Percentiles rank a stretch among this genome's conserved stretches.
These are phyloP conservation scores for Puccinia hordei DNA, from an alignment of 1,284 basidiomycete species.

Conservation along the genomic window DNA sequence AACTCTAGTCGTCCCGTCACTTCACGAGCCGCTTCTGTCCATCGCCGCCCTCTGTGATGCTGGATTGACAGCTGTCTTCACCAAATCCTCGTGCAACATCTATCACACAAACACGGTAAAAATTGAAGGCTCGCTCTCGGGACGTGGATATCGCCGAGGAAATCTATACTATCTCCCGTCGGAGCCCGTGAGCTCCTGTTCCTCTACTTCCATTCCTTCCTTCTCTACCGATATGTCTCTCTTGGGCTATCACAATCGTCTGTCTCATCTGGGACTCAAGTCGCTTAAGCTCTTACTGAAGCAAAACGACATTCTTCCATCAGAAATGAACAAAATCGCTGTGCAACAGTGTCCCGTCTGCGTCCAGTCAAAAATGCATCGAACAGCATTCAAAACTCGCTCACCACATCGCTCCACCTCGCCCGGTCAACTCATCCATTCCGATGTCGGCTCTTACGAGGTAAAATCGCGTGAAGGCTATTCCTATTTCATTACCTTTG, in stretches of 20 bases:
- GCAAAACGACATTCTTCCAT: neutral
- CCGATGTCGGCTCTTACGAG: no score
- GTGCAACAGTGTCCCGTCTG: conserved; percentile 5
- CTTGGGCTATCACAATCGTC: neutral
- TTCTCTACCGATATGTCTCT: neutral
- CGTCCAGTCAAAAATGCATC: no score
- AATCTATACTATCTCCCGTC: conserved; percentile 16
- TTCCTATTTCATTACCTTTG: no score
- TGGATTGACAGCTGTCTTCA: conserved; percentile 9
- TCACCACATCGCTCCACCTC: neutral
- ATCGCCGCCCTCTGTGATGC: neutral
- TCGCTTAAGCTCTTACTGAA: conserved; percentile 21
- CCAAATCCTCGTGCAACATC: neutral
- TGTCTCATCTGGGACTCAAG: no score
- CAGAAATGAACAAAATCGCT: conserved; percentile 25
- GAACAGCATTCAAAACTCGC: conserved; percentile 17
- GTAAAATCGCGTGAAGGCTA: no score
- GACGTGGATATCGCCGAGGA: neutral
- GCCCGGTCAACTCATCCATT: conserved; percentile 19
- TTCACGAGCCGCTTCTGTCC: conserved; percentile 24
- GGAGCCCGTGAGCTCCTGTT: conserved; percentile 11
- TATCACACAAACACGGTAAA: neutral
- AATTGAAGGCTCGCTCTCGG: neutral
- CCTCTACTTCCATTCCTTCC: neutral
- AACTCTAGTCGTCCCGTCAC: neutral